Evolutionary conservation across 495 filamentous ascomycete species (phyloP).

Genomic region (Clohesyomyces aquaticus): DNA sequence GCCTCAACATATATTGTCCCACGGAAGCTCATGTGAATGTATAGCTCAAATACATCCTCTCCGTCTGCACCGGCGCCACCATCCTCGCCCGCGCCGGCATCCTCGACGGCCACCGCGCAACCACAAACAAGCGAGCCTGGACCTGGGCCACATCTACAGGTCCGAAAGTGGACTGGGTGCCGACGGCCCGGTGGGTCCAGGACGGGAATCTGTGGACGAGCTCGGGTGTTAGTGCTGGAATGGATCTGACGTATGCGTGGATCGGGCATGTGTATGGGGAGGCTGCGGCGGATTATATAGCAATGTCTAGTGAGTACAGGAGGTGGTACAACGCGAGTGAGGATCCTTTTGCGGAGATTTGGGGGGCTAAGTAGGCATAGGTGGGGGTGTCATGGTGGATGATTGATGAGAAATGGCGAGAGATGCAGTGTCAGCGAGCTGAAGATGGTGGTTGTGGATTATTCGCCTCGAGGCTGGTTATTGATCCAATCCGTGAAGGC

Average conservation of each 20-base stretch:
- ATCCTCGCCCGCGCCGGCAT: constrained; percentile 30
- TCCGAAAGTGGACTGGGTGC: constrained; percentile 60
- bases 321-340: constrained; percentile 38
- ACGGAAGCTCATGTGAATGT: too few species aligned
- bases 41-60: constrained; percentile 50
- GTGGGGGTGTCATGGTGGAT: background rate
- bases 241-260: constrained; percentile 65
- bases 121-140: constrained; percentile 36
- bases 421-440: background rate
- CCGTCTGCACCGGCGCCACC: constrained; percentile 36
- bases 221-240: constrained; percentile 63
- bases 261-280: constrained; percentile 52
- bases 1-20: too few species aligned
- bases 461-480: too few species aligned
- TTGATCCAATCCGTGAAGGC: too few species aligned
- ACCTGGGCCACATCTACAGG: constrained; percentile 47
- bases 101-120: constrained; percentile 35
- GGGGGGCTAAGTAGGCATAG: background rate
- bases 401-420: background rate
- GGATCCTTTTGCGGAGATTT: constrained; percentile 50
- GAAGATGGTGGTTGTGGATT: background rate
- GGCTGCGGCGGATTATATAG: constrained; percentile 38
- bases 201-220: constrained; percentile 73
- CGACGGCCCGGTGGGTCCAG: constrained; percentile 63
- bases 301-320: constrained; percentile 44